Percentiles rank a stretch among this genome's conserved stretches.
Evolutionary conservation across 371 early-diverging fungal species (phyloP).

Genomic region (Apophysomyces variabilis): DNA sequence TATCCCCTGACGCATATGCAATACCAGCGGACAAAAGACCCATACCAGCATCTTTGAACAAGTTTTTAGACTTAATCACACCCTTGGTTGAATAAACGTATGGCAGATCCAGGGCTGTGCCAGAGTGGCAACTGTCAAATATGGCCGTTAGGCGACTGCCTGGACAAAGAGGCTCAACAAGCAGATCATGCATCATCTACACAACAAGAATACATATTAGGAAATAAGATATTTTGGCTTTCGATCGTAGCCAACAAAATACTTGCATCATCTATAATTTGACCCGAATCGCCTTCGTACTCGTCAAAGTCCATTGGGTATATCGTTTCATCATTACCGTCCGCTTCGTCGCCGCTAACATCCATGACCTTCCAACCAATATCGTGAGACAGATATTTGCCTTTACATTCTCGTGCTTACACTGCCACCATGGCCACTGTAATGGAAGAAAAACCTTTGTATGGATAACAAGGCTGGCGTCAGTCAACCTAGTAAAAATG

Average conservation of each 20-base stretch:
- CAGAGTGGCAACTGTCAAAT: conserved; percentile 85
- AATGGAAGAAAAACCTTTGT: conserved; percentile 79
- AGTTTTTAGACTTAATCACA: conserved; percentile 52
- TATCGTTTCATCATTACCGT: conserved; percentile 34
- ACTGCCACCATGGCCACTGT: conserved; percentile 86
- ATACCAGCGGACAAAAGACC: conserved; percentile 48
- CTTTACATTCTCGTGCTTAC: conserved; percentile 16
- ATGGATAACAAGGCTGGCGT: not conserved
- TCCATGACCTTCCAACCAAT: not conserved
- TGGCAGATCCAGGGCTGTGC: conserved; percentile 84
- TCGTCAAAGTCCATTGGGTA: conserved; percentile 80
- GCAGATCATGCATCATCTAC: conserved; percentile 72
- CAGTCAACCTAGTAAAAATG: not conserved
- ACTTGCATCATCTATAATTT: conserved; percentile 81
- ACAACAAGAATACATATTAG: conserved; percentile 24
- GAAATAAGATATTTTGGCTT: conserved; percentile 5
- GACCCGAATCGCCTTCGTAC: conserved; percentile 58
- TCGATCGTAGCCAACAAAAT: not conserved
- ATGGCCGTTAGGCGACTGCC: conserved; percentile 84
- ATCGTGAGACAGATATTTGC: not conserved
- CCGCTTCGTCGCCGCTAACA: conserved; percentile 10
- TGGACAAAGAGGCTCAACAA: conserved; percentile 81
- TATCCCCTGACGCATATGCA: conserved; percentile 51
- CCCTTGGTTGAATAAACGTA: conserved; percentile 79
- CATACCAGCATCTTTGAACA: conserved; percentile 47